Evolutionary conservation across 495 filamentous ascomycete genomes (phyloP).

Genomic region (Neurospora sp.): DNA sequence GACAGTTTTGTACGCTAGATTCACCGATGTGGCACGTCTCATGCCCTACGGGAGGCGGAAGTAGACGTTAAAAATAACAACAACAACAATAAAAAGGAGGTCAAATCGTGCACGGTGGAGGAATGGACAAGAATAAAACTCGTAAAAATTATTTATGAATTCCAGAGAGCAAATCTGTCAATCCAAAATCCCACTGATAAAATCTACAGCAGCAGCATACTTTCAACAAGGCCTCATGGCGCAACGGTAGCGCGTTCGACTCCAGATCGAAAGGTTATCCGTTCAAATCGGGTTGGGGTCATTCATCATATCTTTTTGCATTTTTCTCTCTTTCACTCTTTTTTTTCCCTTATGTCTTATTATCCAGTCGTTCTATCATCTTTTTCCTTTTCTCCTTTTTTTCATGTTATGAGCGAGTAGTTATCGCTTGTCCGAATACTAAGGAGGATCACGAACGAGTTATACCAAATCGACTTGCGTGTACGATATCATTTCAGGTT

Average conservation of each 20-base stretch:
- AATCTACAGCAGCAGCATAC: accelerated
- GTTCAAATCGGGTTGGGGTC: constrained; percentile 7
- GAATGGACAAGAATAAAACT: background rate
- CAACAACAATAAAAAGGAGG: too few relatives aligned
- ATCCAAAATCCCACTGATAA: background rate
- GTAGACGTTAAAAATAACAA: too few relatives aligned
- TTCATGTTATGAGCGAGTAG: background rate
- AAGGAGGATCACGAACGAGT: background rate
- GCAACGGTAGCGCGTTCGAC: constrained; percentile 37
- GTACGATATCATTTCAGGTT: background rate
- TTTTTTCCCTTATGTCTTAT: background rate
- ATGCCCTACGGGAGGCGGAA: too few relatives aligned
- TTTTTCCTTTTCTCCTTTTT: background rate
- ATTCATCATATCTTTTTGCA: background rate
- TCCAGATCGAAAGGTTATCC: constrained; percentile 39
- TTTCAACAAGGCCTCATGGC: constrained; percentile 6
- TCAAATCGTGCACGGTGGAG: background rate
- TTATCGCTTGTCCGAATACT: background rate
- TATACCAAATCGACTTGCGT: background rate
- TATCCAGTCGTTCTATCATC: background rate
- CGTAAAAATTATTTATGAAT: background rate
- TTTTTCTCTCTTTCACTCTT: background rate
- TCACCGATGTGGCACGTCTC: too few relatives aligned
- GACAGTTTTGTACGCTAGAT: too few relatives aligned
- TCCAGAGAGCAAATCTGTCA: background rate